Evolutionary conservation across 1,139 yeast genomes (phyloP).

Genomic region (Kodamaea sp.): DNA sequence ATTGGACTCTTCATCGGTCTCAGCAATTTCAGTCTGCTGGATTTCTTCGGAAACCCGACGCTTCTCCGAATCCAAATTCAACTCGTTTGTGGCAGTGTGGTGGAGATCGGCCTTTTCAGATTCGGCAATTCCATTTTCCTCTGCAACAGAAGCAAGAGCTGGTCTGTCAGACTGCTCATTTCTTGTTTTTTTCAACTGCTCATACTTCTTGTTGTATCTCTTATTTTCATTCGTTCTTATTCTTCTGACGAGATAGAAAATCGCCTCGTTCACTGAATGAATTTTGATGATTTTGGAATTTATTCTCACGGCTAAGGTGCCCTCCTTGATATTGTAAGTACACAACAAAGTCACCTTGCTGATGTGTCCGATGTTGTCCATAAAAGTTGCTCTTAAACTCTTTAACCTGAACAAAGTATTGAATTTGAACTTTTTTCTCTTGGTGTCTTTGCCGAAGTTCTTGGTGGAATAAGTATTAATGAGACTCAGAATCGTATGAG

Average conservation of each 20-base stretch:
- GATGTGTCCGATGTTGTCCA: slow-evolving; percentile 32
- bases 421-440: slow-evolving; percentile 13
- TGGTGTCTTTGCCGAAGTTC: slow-evolving; percentile 17
- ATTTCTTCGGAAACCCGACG: not conserved
- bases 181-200: slow-evolving; percentile 3
- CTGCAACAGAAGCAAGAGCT: not conserved
- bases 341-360: slow-evolving; percentile 32
- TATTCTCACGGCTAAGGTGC: slow-evolving; percentile 25
- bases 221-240: slow-evolving; percentile 35
- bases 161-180: not conserved
- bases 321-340: slow-evolving; percentile 26
- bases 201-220: slow-evolving; percentile 21
- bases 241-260: slow-evolving; percentile 40
- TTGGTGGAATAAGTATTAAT: slow-evolving; percentile 31
- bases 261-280: slow-evolving; percentile 39
- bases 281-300: slow-evolving; percentile 30
- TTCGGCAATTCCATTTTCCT: not conserved
- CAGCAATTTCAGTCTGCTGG: not conserved
- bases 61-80: no score
- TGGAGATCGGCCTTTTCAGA: not conserved
- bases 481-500: slow-evolving; percentile 26
- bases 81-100: not conserved
- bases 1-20: not conserved
- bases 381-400: slow-evolving; percentile 31
- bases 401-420: slow-evolving; percentile 30